Base-by-base conservation (phyloP, 176 grass and related monocot genomes). In the Poa pratensis region DNA sequence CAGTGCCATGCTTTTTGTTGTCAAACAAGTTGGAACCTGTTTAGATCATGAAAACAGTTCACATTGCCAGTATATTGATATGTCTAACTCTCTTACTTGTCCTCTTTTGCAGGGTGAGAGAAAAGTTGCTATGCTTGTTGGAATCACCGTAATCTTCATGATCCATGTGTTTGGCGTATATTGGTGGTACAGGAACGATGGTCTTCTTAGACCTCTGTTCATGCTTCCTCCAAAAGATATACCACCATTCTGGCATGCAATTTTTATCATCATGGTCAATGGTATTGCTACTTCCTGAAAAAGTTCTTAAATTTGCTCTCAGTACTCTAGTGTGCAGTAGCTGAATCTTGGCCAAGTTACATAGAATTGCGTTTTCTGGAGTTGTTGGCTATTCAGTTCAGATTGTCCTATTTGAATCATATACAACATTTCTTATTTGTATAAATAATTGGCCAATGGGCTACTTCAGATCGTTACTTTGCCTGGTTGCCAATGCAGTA, bases 241-340 rank as follows among this genome's bases (percentile, higher is more conserved):
- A 90, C 96, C 91, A 73, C 93, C 96, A 57, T 99, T 99, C 65
- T 99, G 96, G 96, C 96, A 99, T 84, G 93, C 88, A 46, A 89
- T 99, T 83, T 99, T 99, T 78, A 94, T 99, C 82, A 99, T 99
- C 89, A 92, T 99, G 91, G 84, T 99, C 60, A 99, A 99, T 62
- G 96, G 96, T 99, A 96, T 62, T 86, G n/a, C 50, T 73, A 62
- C 46, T 53, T 26, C 40, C 15, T 66, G 39, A 87, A 66, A n/a
- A 10, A 37, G 11, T 71, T 57, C 64, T 54, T 60, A 50, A 86
- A 76, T 84, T 85, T 81, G 35, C 50, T 51, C 5, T 6, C 39
- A 55, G 23, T 59, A 18, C 3, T 76, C 48, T 53, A 55, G 61
- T 72, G 23, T 87, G 23, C 34, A 7, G 15, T 48, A 53, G 8